Evolutionary conservation across 2,329 filamentous ascomycete species (phyloP), one percentile per base, ranked within the genome.

Genomic region (Fusarium oligoseptatum): DNA sequence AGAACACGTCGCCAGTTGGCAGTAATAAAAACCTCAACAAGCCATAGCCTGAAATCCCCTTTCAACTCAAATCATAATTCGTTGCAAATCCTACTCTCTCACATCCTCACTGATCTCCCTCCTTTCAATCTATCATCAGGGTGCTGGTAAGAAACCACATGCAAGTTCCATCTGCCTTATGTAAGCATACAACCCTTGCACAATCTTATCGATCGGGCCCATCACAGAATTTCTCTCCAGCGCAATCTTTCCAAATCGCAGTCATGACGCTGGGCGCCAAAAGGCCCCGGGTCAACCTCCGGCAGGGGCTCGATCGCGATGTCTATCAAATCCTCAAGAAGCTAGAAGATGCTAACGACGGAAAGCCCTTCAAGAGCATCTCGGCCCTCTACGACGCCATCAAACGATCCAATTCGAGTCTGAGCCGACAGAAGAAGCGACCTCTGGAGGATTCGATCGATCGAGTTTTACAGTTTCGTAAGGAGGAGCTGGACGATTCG

Each of bases 381-480:
- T 83, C 88, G 3, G 83, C 85, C 3, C 89, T 97, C 1, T 98
- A 97, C 81, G 92, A 95, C 43, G 90, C 90, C 68, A 95, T 98
- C 71, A 94, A 95, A 77, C 85, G 87, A 60, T 98, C 95, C 15
- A 98, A 98, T 81, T 97, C 95, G 0, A 95, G 93, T 76, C 84
- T 98, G 24, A 94, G 94, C 72, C 88, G 97, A 24, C 91, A 93
- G 75, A 95, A 94, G 43, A 97, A 97, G 82, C 92, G 92, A 70
- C 87, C 93, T 0, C 85, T 98, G 1, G 94, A 98, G 81, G 94
- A 97, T 73, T 93, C 93, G 39, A 94, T 98, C 73, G 95, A 97
- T 71, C 88, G 94, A 9, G 94, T 95, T 0, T 85, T 98, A 17
- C 89, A 92, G 9, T 90, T 95, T 20, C 86, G 96, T 6, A 92